Evolutionary conservation across 257 asterid genomes (phyloP), one percentile per base, ranked within the genome.

Genomic region (Penstemon barbatus): DNA sequence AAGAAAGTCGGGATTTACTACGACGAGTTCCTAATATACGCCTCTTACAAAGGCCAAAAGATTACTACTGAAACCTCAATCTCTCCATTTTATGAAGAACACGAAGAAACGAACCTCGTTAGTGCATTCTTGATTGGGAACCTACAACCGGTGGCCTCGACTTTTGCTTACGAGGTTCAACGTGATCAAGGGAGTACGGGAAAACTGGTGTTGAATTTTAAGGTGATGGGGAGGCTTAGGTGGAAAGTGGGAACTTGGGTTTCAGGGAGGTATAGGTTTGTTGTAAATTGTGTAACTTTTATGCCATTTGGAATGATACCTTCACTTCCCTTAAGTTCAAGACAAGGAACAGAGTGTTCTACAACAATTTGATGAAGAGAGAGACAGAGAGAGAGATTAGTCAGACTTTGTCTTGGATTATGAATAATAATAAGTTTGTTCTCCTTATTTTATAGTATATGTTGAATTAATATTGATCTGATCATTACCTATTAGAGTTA

Each of bases 161-260:
- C 91, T 5, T 87, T 91, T 13, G 80, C 85, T 6, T 85, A 80
- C 60, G 80, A 91, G 41, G 91, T 94, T 5, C 84, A 73, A 43
- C 77, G 86, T 0, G 97, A 91, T 68, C 88, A 79, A 25, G 33
- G 33, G 40, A 76, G 55, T 8, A 71, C 44, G 3, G 97, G 99
- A 15, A 81, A 66, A 66, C 38, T 94, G 73, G 68, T 68, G 0
- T 8, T 94, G 53, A 74, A 48, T 48, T 68, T 91, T 39, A 89
- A 89, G 68, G 95, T 61, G 0, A 75, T 77, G 52, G 97, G 99
- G 7, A 75, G 83, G 51, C 82, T 94, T 0, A 78, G 96, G 53
- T 91, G 97, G 99, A 94, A 85, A 77, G 93, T 94, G n/a, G 96
- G 97, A 11, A 86, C 81, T 57, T 94, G 96, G 95, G 95, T 89